A percentile compares a stretch with the other conserved stretches of the same genome.
Conservation (phyloP, 73 alveolate genomes). For the Paramecium pentaurelia region DNA sequence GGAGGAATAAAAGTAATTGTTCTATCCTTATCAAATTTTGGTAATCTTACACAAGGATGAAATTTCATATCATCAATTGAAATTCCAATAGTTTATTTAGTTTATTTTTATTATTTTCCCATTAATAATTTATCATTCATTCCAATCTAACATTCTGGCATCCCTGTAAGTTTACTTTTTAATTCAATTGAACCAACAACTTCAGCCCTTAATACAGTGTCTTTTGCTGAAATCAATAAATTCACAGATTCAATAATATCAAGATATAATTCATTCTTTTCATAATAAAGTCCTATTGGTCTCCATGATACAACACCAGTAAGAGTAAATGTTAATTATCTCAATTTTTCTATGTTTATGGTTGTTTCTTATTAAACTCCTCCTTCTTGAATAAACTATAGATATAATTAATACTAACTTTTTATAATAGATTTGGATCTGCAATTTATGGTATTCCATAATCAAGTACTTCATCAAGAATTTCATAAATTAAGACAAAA, state of each 20-base stretch:
- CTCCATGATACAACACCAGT: constrained; percentile 94
- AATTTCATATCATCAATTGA: constrained; percentile 81
- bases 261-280: constrained; percentile 91
- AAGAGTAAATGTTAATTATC: constrained; percentile 76
- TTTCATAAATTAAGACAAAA: constrained; percentile 87
- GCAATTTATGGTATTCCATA: constrained; percentile 86
- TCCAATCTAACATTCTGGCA: constrained; percentile 97
- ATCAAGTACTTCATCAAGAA: constrained; percentile 93
- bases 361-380: constrained; percentile 56
- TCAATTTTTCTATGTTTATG: constrained; percentile 67
- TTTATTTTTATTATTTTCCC: constrained; percentile 63
- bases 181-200: constrained; percentile 85
- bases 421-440: constrained; percentile 84
- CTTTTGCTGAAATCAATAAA: constrained; percentile 87
- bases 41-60: constrained; percentile 87
- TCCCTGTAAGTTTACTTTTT: constrained; percentile 80
- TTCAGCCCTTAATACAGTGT: constrained; percentile 88
- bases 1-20: constrained; percentile 98
- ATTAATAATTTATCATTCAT: constrained; percentile 82
- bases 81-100: constrained; percentile 72
- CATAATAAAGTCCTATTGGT: constrained; percentile 83
- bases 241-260: constrained; percentile 92
- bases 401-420: neutral
- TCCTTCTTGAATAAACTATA: constrained; percentile 53
- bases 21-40: constrained; percentile 91